Conservation (phyloP, 768 basidiomycete genomes). For the Rhodotorula diobovata region DNA sequence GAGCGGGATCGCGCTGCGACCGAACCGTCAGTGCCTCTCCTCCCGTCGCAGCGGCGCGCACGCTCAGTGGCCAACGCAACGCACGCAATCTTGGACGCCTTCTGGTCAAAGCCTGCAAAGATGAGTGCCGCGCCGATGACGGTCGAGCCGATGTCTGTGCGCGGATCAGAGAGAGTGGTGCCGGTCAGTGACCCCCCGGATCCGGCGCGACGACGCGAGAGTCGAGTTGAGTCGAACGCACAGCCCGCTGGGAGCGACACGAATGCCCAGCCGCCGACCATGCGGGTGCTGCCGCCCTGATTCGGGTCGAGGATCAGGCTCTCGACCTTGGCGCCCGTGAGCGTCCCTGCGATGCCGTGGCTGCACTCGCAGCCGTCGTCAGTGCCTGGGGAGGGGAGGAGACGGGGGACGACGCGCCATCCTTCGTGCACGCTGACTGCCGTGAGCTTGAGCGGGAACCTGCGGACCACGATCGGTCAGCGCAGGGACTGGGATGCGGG, state of each 20-base stretch:
- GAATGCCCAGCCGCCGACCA: constrained; percentile 27
- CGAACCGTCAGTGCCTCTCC: too few species aligned
- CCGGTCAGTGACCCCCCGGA: too few species aligned
- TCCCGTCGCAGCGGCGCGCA: too few species aligned
- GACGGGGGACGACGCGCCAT: background rate
- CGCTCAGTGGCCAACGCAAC: too few species aligned
- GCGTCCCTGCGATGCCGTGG: constrained; percentile 14
- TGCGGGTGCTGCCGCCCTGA: constrained; percentile 25
- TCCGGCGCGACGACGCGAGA: too few species aligned
- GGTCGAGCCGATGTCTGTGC: constrained; percentile 30
- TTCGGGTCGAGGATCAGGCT: constrained; percentile 33
- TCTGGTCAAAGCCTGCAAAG: constrained; percentile 32
- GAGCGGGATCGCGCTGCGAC: constrained; percentile 22
- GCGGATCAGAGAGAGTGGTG: too few species aligned
- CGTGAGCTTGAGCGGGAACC: constrained; percentile 30
- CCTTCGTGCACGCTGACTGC: constrained; percentile 8
- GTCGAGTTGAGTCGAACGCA: background rate
- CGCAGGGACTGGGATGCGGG: too few species aligned
- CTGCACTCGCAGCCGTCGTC: background rate
- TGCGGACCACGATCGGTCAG: too few species aligned
- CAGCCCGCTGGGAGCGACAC: constrained; percentile 19
- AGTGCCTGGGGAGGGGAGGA: background rate
- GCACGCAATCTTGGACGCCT: constrained; percentile 28
- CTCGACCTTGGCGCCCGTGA: constrained; percentile 27
- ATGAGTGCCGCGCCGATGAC: constrained; percentile 27